Conservation (phyloP, 2,329 filamentous ascomycete genomes). For the Talaromyces sp. region DNA sequence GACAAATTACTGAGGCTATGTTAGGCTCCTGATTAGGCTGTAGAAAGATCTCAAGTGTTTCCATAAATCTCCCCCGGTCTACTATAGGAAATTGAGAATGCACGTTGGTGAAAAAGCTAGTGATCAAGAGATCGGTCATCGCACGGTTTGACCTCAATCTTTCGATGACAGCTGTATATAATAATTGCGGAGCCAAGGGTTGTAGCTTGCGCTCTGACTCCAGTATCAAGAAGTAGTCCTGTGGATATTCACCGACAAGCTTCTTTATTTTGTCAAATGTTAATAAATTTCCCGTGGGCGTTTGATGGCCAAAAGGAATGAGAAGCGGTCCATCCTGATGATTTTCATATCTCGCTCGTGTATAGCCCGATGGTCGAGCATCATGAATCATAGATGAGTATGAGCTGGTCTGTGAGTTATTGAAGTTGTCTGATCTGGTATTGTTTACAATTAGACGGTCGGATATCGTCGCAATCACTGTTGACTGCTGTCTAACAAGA, state of each 20-base stretch:
- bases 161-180: constrained; percentile 1
- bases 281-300: constrained; percentile 18
- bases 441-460: constrained; percentile 6
- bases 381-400: background rate
- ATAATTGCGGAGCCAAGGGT: constrained; percentile 1
- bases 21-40: constrained; percentile 6
- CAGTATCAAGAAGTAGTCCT: constrained; percentile 19
- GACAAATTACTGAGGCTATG: constrained; percentile 16
- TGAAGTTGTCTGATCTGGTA: background rate
- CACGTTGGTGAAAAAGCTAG: constrained; percentile 15
- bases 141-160: background rate
- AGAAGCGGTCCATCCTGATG: constrained; percentile 11
- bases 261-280: constrained; percentile 15
- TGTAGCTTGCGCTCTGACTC: constrained; percentile 15
- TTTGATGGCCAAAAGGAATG: constrained; percentile 17
- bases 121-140: constrained; percentile 10
- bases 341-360: constrained; percentile 4
- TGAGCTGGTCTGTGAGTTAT: background rate
- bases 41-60: constrained; percentile 14
- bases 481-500: constrained; percentile 19
- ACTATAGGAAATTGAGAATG: constrained; percentile 19
- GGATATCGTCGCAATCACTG: constrained; percentile 14
- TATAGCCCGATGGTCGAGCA: background rate
- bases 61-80: constrained; percentile 9
- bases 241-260: constrained; percentile 19